Conservation (phyloP, 345 rosid species). For the Hibiscus tridactylites region DNA sequence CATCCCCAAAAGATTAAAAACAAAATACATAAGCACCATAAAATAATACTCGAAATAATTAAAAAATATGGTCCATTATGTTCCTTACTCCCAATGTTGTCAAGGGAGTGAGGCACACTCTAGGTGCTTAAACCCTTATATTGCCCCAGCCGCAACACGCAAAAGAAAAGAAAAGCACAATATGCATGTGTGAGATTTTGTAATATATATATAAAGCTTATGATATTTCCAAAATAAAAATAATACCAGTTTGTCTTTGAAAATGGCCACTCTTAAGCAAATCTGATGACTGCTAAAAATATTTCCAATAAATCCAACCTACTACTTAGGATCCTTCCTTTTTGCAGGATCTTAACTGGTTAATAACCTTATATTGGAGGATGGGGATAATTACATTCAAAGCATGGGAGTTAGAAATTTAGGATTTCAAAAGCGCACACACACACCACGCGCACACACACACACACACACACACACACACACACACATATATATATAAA, state of each 20-base stretch:
- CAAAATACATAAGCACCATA: not conserved
- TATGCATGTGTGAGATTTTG: no score
- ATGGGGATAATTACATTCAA: not conserved
- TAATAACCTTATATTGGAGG: not conserved
- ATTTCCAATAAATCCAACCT: not conserved
- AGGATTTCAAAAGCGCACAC: not conserved
- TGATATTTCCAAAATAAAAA: not conserved
- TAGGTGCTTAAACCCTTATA: no score
- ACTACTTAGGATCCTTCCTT: not conserved
- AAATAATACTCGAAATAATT: not conserved
- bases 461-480: no score
- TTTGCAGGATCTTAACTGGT: constrained; percentile 3
- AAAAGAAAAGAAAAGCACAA: no score
- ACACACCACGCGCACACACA: no score
- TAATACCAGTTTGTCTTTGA: not conserved
- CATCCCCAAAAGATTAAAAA: not conserved
- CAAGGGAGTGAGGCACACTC: no score
- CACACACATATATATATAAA: not conserved
- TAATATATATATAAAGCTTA: no score
- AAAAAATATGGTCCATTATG: not conserved
- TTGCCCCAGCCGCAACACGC: no score
- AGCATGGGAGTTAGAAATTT: not conserved
- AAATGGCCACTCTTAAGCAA: not conserved
- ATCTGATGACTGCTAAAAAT: not conserved
- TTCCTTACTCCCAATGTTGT: not conserved